Percentiles rank a stretch among this genome's conserved stretches.
phyloP scores from a whole-genome alignment of 805 yeast genomes.

The Groenewaldozyma tartarivorans region DNA sequence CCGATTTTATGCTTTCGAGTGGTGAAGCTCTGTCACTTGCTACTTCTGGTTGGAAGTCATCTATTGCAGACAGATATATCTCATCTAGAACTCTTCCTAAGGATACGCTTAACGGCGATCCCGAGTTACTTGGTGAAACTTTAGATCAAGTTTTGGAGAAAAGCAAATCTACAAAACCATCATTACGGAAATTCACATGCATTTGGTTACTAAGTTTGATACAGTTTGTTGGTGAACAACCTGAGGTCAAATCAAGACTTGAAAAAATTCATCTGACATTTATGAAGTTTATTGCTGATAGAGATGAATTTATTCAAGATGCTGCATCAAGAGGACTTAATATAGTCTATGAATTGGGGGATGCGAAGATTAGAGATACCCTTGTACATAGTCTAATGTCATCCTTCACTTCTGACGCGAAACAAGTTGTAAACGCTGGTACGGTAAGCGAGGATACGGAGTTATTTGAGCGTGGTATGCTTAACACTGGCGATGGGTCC shows the following conservation, averaged over 20 bases:
- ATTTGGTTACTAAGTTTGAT: conserved; percentile 77
- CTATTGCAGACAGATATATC: conserved; percentile 36
- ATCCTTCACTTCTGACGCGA: conserved; percentile 69
- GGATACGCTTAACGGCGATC: no score
- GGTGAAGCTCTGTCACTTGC: conserved; percentile 77
- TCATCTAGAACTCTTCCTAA: conserved; percentile 1
- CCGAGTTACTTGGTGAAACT: conserved; percentile 23
- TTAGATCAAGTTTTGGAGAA: conserved; percentile 42
- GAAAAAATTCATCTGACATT: conserved; percentile 64
- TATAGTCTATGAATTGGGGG: conserved; percentile 71
- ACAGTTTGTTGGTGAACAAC: conserved; percentile 55
- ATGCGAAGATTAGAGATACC: conserved; percentile 53
- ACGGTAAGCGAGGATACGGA: conserved; percentile 70
- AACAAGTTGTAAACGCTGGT: conserved; percentile 43
- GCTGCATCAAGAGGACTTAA: conserved; percentile 85
- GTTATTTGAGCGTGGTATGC: conserved; percentile 71
- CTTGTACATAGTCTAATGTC: conserved; percentile 62
- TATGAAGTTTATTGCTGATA: conserved; percentile 67
- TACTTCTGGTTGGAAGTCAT: conserved; percentile 70
- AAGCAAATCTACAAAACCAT: conserved; percentile 60
- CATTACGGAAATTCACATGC: conserved; percentile 65
- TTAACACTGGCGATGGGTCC: conserved; percentile 76
- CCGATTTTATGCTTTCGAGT: conserved; percentile 64
- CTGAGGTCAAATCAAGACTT: conserved; percentile 33
- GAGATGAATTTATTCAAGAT: conserved; percentile 85